A percentile compares a stretch with the other conserved stretches of the same genome.
phyloP scores from a whole-genome alignment of 2,329 filamentous ascomycete genomes.

The Biscogniauxia mediterranea region DNA sequence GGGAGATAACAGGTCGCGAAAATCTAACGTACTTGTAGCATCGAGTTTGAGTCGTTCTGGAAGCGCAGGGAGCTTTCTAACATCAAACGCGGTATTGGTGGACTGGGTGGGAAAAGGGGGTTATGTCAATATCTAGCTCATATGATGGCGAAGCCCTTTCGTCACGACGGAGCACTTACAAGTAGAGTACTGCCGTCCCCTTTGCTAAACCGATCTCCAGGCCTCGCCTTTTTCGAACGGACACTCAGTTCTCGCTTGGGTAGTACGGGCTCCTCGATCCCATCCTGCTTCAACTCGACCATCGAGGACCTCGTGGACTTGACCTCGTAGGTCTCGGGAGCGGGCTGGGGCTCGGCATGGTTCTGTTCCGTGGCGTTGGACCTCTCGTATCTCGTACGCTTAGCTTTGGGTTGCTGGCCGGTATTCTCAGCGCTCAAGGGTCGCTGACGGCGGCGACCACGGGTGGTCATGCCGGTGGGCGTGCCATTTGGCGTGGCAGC shows the following conservation, averaged over 20 bases:
- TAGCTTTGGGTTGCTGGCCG: constrained; percentile 59
- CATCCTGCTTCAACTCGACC: constrained; percentile 45
- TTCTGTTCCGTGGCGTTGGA: constrained; percentile 54
- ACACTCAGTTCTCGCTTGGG: constrained; percentile 56
- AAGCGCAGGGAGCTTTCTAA: constrained; percentile 79
- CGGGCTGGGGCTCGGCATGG: constrained; percentile 49
- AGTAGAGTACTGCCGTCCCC: constrained; percentile 66
- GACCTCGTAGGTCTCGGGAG: constrained; percentile 55
- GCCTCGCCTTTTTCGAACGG: constrained; percentile 61
- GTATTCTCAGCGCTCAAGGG: constrained; percentile 55
- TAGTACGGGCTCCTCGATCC: constrained; percentile 40
- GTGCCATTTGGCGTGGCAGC: constrained; percentile 41
- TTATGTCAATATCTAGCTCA: constrained; percentile 12
- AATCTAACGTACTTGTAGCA: constrained; percentile 55
- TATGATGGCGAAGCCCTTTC: constrained; percentile 2
- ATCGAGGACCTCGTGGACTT: constrained; percentile 52
- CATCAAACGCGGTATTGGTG: constrained; percentile 79
- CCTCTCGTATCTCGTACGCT: constrained; percentile 53
- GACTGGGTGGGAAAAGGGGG: constrained; percentile 54
- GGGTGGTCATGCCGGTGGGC: constrained; percentile 51
- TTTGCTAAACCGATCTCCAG: constrained; percentile 62
- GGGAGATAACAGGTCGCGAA: neutral
- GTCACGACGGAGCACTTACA: constrained; percentile 44
- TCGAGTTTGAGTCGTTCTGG: constrained; percentile 73
- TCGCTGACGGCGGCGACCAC: constrained; percentile 61